Conservation (phyloP, 768 basidiomycete species). For the Boletus patriciae region DNA sequence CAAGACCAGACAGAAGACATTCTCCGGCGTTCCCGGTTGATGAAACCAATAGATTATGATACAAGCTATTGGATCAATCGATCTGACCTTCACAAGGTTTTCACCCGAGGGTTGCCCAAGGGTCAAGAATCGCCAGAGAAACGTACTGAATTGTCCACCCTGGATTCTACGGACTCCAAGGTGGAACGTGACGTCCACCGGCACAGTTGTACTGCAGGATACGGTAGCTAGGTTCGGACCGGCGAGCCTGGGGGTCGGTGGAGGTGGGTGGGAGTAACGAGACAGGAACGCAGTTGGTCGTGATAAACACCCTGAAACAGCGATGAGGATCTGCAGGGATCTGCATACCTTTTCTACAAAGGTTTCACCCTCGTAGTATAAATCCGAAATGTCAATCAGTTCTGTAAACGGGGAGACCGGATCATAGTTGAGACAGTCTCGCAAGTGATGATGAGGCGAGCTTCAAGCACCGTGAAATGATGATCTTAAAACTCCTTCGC, state of each 20-base stretch:
- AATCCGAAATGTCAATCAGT: slow-evolving; percentile 16
- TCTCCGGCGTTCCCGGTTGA: slow-evolving; percentile 5
- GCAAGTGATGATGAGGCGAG: slow-evolving; percentile 12
- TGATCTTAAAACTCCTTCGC: slow-evolving; percentile 12
- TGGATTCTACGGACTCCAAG: slow-evolving; percentile 1
- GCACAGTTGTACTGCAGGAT: neutral
- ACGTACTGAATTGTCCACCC: slow-evolving; percentile 5
- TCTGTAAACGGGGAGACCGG: slow-evolving; percentile 14
- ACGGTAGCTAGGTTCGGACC: neutral
- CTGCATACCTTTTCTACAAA: slow-evolving; percentile 11
- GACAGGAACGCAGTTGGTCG: slow-evolving; percentile 17
- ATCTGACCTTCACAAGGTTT: neutral
- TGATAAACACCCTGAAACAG: slow-evolving; percentile 21
- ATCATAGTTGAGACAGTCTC: slow-evolving; percentile 19
- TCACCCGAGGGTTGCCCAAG: slow-evolving; percentile 7
- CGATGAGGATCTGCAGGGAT: slow-evolving; percentile 25
- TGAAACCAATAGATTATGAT: slow-evolving; percentile 8
- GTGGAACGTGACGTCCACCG: neutral
- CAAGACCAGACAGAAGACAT: slow-evolving; percentile 8
- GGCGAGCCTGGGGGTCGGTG: slow-evolving; percentile 1
- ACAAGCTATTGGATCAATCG: slow-evolving; percentile 5
- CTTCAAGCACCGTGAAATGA: neutral
- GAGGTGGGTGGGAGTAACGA: slow-evolving; percentile 12
- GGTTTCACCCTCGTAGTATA: slow-evolving; percentile 15
- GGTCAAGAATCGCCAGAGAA: slow-evolving; percentile 1